Base-by-base conservation (phyloP, 2,329 filamentous ascomycete species). In the Aschersonia sp. region DNA sequence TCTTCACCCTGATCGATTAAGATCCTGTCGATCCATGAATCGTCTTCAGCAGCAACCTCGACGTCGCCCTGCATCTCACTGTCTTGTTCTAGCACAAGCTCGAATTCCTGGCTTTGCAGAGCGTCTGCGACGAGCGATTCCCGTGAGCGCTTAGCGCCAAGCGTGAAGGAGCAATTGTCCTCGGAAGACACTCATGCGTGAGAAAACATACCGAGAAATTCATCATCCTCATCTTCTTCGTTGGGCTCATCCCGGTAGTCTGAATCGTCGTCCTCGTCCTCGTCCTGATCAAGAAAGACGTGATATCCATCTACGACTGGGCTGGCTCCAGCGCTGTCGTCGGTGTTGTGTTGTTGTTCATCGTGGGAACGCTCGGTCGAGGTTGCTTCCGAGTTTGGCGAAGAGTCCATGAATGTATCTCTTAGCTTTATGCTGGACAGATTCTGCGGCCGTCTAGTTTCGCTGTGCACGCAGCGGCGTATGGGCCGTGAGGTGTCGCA, bases 21-120 rank as follows among this genome's bases (percentile, higher is more conserved):
- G 20, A 20, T 20, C 20, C 20, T 20, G 20, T 20, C 20, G 20
- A 20, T 20, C 20, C 20, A 20, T 20, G 20, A 20, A 20, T 20
- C 40, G 2, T 59, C 61, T 5, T 58, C 55, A 4, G 58, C 51
- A 1, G 58, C 50, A 0, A 54, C 56, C 2, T 53, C 57, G 7
- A 54, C 53, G 7, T 55, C 55, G 4, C 58, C 52, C 1, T 41
- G 28, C 1, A n/a, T 30, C 4, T 57, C 55, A 0, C 53, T 54
- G n/a, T 52, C 51, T 29, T 57, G 52, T 5, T 30, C 43, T 0
- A 59, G 53, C 20, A 55, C 52, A 9, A 10, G 28, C n/a, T 52
- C 52, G 45, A 58, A 53, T 29, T 55, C 48, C 9, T 49, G 30
- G 46, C 45, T 40, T 45, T 20, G 31, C 9, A 44, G 44, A 29